These are phyloP conservation scores for Vicia sativa DNA, from an alignment of 306 rosid genomes.

Conservation along the genomic window DNA sequence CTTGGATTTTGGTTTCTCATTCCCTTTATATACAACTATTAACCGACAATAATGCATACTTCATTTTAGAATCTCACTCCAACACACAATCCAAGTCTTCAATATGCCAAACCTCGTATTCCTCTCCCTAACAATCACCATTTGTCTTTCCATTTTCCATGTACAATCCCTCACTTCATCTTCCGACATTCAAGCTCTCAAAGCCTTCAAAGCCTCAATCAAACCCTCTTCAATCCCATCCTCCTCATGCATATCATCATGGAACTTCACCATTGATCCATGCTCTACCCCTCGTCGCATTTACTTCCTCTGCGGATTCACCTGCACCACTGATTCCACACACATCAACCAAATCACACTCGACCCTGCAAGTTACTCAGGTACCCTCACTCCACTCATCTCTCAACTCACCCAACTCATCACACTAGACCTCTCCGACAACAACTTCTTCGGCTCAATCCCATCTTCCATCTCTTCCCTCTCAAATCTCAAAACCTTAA, in stretches of 20 bases:
- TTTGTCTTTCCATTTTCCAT: slow-evolving; percentile 20
- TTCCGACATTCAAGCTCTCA: slow-evolving; percentile 68
- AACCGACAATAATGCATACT: slow-evolving; percentile 11
- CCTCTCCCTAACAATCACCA: slow-evolving; percentile 14
- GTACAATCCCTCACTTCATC: slow-evolving; percentile 56
- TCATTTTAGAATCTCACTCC: background rate
- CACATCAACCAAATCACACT: slow-evolving; percentile 79
- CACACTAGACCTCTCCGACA: slow-evolving; percentile 73
- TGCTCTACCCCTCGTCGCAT: slow-evolving; percentile 75
- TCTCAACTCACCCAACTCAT: slow-evolving; percentile 61
- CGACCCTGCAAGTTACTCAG: slow-evolving; percentile 84
- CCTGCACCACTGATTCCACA: slow-evolving; percentile 66
- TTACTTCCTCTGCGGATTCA: slow-evolving; percentile 74
- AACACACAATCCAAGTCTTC: background rate
- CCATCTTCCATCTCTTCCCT: slow-evolving; percentile 77
- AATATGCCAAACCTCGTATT: slow-evolving; percentile 29
- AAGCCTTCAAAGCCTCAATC: slow-evolving; percentile 77
- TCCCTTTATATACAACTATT: no score
- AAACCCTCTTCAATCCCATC: slow-evolving; percentile 67
- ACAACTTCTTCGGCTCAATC: slow-evolving; percentile 65
- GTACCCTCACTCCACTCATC: slow-evolving; percentile 64
- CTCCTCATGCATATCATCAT: slow-evolving; percentile 77
- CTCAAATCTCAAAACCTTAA: slow-evolving; percentile 54
- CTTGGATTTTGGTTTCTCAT: no score
- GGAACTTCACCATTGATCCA: slow-evolving; percentile 88